Percentiles rank a stretch among this genome's conserved stretches.
Evolutionary conservation across 306 rosid genomes (phyloP).

Genomic region (Myrica gale): DNA sequence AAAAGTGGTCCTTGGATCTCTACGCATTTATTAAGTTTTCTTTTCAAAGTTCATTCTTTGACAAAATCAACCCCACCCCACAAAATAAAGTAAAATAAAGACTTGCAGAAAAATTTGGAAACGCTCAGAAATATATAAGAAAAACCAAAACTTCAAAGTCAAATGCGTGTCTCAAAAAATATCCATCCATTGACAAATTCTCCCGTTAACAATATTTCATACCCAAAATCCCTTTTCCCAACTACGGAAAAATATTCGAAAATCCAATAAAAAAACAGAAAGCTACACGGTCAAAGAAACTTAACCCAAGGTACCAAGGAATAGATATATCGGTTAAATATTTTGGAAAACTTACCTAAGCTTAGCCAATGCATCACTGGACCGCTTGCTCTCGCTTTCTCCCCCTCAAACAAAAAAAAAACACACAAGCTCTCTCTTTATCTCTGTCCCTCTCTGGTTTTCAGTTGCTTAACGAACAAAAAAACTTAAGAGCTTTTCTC

Average conservation of each 20-base stretch:
- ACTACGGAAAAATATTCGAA: slow-evolving; percentile 5
- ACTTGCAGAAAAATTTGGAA: not conserved
- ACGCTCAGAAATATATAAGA: not conserved
- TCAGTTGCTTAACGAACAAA: not conserved
- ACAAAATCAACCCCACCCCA: not conserved
- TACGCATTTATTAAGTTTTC: slow-evolving; percentile 7
- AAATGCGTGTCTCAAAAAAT: not conserved
- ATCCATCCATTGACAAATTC: too few relatives aligned
- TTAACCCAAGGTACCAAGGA: not conserved
- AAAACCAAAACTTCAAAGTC: not conserved
- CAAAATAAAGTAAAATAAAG: not conserved
- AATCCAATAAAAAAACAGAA: not conserved
- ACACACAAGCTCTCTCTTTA: not conserved
- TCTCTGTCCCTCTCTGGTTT: not conserved
- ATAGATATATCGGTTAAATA: not conserved
- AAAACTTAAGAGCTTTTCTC: not conserved
- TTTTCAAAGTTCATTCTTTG: not conserved
- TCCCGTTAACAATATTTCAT: not conserved
- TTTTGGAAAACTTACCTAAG: slow-evolving; percentile 30
- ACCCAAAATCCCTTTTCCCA: not conserved
- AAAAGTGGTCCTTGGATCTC: not conserved
- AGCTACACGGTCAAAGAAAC: not conserved
- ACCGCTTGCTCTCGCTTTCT: not conserved
- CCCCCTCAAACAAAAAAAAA: slow-evolving; percentile 1
- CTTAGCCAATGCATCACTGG: not conserved